Evolutionary conservation across 106 monocot species (phyloP), one percentile per base, ranked within the genome.

Genomic region (Amphibolis antarctica): DNA sequence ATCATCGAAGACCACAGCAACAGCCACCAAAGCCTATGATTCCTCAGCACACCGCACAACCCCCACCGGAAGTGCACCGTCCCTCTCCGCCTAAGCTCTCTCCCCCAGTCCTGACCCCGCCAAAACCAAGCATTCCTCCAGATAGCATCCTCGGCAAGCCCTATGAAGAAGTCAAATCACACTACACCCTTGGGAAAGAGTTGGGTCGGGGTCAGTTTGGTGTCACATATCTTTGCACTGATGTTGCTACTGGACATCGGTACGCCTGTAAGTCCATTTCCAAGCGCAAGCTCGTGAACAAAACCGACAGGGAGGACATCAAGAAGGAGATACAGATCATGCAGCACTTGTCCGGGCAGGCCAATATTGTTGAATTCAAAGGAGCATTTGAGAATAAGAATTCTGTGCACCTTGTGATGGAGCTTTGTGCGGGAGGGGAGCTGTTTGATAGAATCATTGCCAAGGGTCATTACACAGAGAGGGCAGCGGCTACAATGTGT

Each of bases 241-340:
- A 36, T 51, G 52, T 51, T 50, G 26, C 30, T 51, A 51, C 26
- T 12, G 52, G 66, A 4, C 28, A n/a, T 12, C 15, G 28, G 17
- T 53, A 26, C 19, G 66, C 66, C 51, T 66, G 66, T 51, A 66
- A 66, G 36, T 36, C 36, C 36, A 36, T 36, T 4, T 36, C 36
- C 36, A 36, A 36, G 7, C 36, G 36, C 36, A 66, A 66, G 47
- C 52, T 66, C 0, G 30, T 31, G 25, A 66, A 20, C 49, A 50
- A 53, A 51, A 53, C 15, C n/a, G 66, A 66, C 30, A 18, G 28
- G 47, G 66, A 66, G 49, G 66, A 66, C 30, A 30, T 66, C 28
- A 66, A 36, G 31, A 66, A 51, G 31, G 66, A 66, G 66, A 53
- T 66, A 17, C 66, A 66, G 66, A 50, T 66, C 27, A 66, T 66